A percentile compares a stretch with the other conserved stretches of the same genome.
Conservation (phyloP, 306 rosid genomes). For the Quercus agrifolia region DNA sequence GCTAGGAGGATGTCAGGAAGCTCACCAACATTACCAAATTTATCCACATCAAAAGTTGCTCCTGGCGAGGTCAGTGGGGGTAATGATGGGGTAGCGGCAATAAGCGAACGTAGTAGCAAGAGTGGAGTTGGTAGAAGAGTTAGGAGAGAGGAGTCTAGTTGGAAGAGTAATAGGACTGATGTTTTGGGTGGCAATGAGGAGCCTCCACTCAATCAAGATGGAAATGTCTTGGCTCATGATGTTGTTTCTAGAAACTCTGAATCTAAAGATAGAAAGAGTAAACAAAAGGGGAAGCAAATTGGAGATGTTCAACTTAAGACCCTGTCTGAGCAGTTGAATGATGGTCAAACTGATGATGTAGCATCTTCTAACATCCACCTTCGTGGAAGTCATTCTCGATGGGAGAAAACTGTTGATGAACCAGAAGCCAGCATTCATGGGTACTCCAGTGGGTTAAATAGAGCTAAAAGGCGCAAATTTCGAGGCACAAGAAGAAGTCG, state of each 20-base stretch:
- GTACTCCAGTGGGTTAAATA: slow-evolving; percentile 56
- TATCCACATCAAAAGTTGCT: slow-evolving; percentile 66
- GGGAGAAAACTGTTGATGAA: slow-evolving; percentile 51
- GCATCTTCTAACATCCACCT: slow-evolving; percentile 69
- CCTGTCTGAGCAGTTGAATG: slow-evolving; percentile 72
- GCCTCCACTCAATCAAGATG: slow-evolving; percentile 43
- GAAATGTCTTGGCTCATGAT: slow-evolving; percentile 45
- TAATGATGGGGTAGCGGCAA: slow-evolving; percentile 36
- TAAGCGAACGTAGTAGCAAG: slow-evolving; percentile 57
- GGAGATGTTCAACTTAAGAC: slow-evolving; percentile 57
- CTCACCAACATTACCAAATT: slow-evolving; percentile 62
- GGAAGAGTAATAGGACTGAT: slow-evolving; percentile 63
- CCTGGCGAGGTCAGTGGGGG: slow-evolving; percentile 57
- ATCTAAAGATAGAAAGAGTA: slow-evolving; percentile 60
- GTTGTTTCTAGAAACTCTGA: slow-evolving; percentile 60
- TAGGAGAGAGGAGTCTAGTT: slow-evolving; percentile 69
- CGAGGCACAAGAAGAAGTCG: slow-evolving; percentile 67
- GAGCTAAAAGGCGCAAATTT: slow-evolving; percentile 72
- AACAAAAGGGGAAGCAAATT: slow-evolving; percentile 65
- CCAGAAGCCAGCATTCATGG: slow-evolving; percentile 56
- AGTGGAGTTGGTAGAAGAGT: slow-evolving; percentile 64
- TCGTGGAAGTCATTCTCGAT: slow-evolving; percentile 50
- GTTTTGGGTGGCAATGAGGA: slow-evolving; percentile 51
- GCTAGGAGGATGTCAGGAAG: slow-evolving; percentile 61
- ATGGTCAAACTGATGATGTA: slow-evolving; percentile 68